Base-by-base conservation (phyloP, 2,329 filamentous ascomycete species). In the Madurella mycetomatis region DNA sequence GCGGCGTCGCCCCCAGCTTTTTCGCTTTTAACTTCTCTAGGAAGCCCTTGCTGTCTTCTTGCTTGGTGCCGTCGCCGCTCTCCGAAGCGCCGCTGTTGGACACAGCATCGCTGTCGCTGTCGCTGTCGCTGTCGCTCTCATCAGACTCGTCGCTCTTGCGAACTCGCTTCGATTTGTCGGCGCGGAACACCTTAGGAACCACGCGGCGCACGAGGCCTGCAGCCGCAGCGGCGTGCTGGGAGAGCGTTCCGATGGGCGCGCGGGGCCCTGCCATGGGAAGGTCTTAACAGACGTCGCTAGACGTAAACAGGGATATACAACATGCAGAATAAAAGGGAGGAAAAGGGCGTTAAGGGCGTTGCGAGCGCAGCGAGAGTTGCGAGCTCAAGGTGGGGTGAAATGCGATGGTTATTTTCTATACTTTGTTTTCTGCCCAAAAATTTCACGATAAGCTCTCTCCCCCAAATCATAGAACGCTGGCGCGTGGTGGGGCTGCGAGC, bases 211-310 rank as follows among this genome's bases (percentile, higher is more conserved):
- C 59, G 13, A 66, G 58, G 45, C 49, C 54, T 2, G 63, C 62
- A 5, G 63, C 61, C 2, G 53, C 58, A 17, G 59, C 53, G 15
- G 64, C 58, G 53, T 69, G 67, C 52, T 64, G 61, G 15, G 58
- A 58, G 32, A 70, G 58, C 13, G 63, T 65, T 52, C 65, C 67
- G 43, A 69, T 58, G 49, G 63, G 64, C 53, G 64, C 66, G 47
- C 64, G 61, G 9, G 66, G 64, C 56, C 63, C 63, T 48, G 63
- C 57, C 64, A 66, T 66, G 32, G 47, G 45, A 49, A 5, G 42
- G 1, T 30, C 57, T 54, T 62, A 39, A 44, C 49, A 13, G 48
- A 19, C 19, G 25, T 40, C 16, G 12, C 13, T 25, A 34, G 16
- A 19, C 7, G 31, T 18, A 49, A 30, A 41, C 15, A 11, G 31